Evolutionary conservation across 73 alveolate genomes (phyloP).

Genomic region (Stentor roeselii): DNA sequence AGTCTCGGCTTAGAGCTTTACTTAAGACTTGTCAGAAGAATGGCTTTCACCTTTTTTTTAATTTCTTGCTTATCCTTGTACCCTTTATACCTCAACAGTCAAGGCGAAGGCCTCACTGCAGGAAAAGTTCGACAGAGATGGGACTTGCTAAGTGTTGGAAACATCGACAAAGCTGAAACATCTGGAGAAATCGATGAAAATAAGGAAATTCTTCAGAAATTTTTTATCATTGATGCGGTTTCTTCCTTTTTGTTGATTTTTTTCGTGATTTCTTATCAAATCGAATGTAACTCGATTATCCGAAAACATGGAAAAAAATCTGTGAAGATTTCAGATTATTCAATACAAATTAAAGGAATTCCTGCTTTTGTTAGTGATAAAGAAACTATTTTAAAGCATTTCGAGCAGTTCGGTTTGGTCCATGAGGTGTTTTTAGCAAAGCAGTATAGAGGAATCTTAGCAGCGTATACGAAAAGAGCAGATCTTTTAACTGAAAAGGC

Average conservation of each 20-base stretch:
- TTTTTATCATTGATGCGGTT: background rate
- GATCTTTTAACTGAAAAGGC: background rate
- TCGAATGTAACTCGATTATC: background rate
- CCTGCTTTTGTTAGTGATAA: background rate
- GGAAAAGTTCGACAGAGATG: background rate
- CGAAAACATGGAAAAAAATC: background rate
- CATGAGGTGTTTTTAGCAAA: conserved; percentile 9
- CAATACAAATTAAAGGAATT: background rate
- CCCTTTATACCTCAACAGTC: background rate
- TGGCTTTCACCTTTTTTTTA: background rate
- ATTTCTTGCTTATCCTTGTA: background rate
- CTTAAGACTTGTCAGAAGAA: background rate
- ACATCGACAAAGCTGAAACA: background rate
- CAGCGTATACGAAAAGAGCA: conserved; percentile 20
- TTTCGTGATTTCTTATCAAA: background rate
- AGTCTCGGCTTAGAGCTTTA: conserved; percentile 9
- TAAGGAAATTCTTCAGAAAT: background rate
- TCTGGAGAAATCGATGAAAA: background rate
- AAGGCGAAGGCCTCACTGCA: background rate
- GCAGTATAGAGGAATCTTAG: background rate
- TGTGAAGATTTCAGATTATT: background rate
- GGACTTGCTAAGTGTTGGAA: background rate
- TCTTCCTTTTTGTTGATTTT: background rate
- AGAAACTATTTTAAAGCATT: background rate
- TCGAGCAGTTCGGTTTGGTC: conserved; percentile 4